Conservation (phyloP, 2,329 filamentous ascomycete species). For the Incumbomyces lentus region DNA sequence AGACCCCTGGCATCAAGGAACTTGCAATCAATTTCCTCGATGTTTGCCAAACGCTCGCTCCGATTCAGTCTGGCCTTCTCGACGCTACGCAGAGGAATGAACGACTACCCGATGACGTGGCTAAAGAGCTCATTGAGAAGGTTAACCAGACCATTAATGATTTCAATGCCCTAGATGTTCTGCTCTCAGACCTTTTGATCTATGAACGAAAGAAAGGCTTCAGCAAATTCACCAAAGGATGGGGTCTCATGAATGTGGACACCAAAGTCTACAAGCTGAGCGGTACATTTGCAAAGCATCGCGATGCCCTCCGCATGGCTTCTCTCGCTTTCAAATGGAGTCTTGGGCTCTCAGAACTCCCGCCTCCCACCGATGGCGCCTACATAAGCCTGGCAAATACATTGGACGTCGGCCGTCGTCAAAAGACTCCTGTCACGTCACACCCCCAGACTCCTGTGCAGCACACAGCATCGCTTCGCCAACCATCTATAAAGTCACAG, state of each 20-base stretch:
- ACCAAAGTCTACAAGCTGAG: slow-evolving; percentile 53
- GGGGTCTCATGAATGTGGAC: slow-evolving; percentile 30
- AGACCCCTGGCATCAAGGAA: slow-evolving; percentile 46
- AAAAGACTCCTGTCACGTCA: slow-evolving; percentile 10
- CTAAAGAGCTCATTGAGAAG: slow-evolving; percentile 54
- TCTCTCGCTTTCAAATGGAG: slow-evolving; percentile 57
- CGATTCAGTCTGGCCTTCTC: slow-evolving; percentile 56
- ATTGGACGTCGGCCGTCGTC: slow-evolving; percentile 40
- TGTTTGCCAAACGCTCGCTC: slow-evolving; percentile 55
- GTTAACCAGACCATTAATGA: slow-evolving; percentile 52
- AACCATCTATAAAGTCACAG: not conserved
- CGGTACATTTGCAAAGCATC: slow-evolving; percentile 45
- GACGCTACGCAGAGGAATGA: slow-evolving; percentile 43
- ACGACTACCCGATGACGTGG: slow-evolving; percentile 49
- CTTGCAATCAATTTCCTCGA: slow-evolving; percentile 59
- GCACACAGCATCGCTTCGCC: not conserved
- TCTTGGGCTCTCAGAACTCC: slow-evolving; percentile 47
- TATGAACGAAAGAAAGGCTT: slow-evolving; percentile 53
- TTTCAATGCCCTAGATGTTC: slow-evolving; percentile 53
- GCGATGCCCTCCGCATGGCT: slow-evolving; percentile 54
- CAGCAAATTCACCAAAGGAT: slow-evolving; percentile 50
- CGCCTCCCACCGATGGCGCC: slow-evolving; percentile 53
- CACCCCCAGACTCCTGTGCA: slow-evolving; percentile 6
- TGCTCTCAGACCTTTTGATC: slow-evolving; percentile 51
- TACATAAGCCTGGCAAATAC: slow-evolving; percentile 58